Evolutionary conservation across 2,329 filamentous ascomycete genomes (phyloP), one percentile per base, ranked within the genome.

Genomic region (Colletotrichum australisinense): DNA sequence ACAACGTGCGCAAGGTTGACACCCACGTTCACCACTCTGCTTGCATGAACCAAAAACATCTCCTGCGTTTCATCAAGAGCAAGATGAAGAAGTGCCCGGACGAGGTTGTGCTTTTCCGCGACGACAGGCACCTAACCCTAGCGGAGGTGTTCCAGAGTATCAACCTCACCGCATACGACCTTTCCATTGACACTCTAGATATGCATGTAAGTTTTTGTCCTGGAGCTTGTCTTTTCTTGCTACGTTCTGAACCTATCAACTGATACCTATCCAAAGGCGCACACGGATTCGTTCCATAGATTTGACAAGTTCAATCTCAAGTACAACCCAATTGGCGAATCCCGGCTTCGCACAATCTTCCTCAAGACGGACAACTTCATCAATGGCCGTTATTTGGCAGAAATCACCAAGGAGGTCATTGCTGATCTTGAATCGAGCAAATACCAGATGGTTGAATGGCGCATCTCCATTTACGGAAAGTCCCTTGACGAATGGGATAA

Each of bases 301-400:
- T 99, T 99, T 81, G 97, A 99, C 87, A 99, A 99, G 83, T 99
- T 99, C 88, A 99, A 99, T 81, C 87, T 99, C 69, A 99, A 99
- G 82, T 99, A 99, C 81, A 99, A 99, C 78, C 97, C 97, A 1
- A 92, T 99, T 74, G 97, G 97, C 63, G 97, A 99, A 84, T 98
- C 97, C 56, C 92, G 97, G 68, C 86, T 99, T 69, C 92, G 97
- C 79, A 98, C 97, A n/a, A 99, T 99, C 77, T 99, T 99, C 82
- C 86, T 99, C 67, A 99, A 99, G 86, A 99, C 97, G 11, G 97
- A 99, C 84, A 99, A 99, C 81, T 96, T 95, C 82, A 98, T 99
- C 80, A 92, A 98, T 76, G 97, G 97, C 46, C 93, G 96, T 63
- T 99, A 99, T 81, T 87, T 99, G 56, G 97, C 97, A 1, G 97